Evolutionary conservation across 306 rosid species (phyloP).

Genomic region (Quillaja saponaria): DNA sequence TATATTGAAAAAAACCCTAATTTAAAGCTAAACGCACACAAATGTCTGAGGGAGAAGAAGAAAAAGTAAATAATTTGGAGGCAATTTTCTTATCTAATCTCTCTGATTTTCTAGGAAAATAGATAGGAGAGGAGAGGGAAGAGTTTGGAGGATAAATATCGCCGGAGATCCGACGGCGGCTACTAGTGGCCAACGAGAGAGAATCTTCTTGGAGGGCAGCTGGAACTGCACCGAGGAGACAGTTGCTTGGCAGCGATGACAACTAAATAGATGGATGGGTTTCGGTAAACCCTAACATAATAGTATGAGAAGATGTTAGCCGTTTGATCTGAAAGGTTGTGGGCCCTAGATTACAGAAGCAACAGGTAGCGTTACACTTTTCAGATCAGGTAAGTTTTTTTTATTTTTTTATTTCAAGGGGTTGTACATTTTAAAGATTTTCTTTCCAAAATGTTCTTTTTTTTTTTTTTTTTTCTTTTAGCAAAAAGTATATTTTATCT

Average conservation of each 20-base stretch:
- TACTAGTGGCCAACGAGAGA: slow-evolving; percentile 42
- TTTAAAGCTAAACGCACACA: slow-evolving; percentile 24
- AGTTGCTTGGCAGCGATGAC: background rate
- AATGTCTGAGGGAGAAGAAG: background rate
- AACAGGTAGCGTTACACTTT: too few relatives aligned
- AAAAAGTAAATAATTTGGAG: background rate
- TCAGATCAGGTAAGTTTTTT: too few relatives aligned
- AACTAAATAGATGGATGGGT: slow-evolving; percentile 32
- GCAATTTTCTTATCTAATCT: background rate
- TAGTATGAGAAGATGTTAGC: slow-evolving; percentile 30
- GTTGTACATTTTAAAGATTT: too few relatives aligned
- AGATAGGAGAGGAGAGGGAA: slow-evolving; percentile 93
- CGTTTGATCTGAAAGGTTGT: slow-evolving; percentile 35
- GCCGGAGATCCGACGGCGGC: slow-evolving; percentile 53
- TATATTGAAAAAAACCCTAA: slow-evolving; percentile 54
- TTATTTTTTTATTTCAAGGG: too few relatives aligned
- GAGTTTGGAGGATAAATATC: slow-evolving; percentile 41
- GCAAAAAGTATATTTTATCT: too few relatives aligned
- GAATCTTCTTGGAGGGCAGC: slow-evolving; percentile 37
- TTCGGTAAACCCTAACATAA: slow-evolving; percentile 56
- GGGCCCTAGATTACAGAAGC: slow-evolving; percentile 40
- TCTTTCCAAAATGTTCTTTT: too few relatives aligned
- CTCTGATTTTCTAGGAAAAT: background rate
- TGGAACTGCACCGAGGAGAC: slow-evolving; percentile 42
- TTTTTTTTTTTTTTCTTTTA: background rate